Percentiles rank a stretch among this genome's conserved stretches.
phyloP scores from a whole-genome alignment of 2,329 filamentous ascomycete species.

The Chaetomium olivaceum region DNA sequence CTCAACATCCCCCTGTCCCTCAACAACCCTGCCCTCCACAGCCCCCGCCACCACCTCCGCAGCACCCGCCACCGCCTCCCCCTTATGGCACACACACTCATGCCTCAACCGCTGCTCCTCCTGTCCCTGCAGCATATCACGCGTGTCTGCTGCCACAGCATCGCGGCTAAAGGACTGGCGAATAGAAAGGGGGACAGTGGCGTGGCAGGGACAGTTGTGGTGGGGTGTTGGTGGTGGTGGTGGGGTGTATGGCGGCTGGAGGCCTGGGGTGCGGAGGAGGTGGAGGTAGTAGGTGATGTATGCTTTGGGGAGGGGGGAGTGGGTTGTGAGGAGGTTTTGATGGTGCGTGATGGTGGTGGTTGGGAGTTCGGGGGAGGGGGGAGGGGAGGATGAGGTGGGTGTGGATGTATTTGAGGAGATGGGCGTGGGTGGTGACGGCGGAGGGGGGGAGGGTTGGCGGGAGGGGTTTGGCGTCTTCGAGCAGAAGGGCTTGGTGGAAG shows the following conservation, averaged over 20 bases:
- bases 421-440: slow-evolving; percentile 21
- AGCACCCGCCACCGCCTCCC: slow-evolving; percentile 7
- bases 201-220: slow-evolving; percentile 28
- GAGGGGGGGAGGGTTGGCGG: not conserved
- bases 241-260: not conserved
- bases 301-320: not conserved
- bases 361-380: not conserved
- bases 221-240: not conserved
- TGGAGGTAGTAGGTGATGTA: slow-evolving; percentile 19
- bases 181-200: not conserved
- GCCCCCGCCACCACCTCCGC: slow-evolving; percentile 13
- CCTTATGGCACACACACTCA: slow-evolving; percentile 18
- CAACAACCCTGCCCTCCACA: slow-evolving; percentile 1
- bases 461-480: slow-evolving; percentile 23
- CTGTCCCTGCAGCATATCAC: slow-evolving; percentile 6
- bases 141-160: too few relatives aligned
- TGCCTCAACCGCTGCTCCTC: slow-evolving; percentile 14
- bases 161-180: not conserved
- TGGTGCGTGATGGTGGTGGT: not conserved
- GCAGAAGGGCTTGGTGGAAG: slow-evolving; percentile 26
- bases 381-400: slow-evolving; percentile 14
- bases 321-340: slow-evolving; percentile 1
- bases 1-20: slow-evolving; percentile 3
- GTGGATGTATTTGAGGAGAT: slow-evolving; percentile 28
- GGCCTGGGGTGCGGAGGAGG: slow-evolving; percentile 6